phyloP scores from a whole-genome alignment of 73 alveolate genomes.

The Tetrahymena malaccensis region DNA sequence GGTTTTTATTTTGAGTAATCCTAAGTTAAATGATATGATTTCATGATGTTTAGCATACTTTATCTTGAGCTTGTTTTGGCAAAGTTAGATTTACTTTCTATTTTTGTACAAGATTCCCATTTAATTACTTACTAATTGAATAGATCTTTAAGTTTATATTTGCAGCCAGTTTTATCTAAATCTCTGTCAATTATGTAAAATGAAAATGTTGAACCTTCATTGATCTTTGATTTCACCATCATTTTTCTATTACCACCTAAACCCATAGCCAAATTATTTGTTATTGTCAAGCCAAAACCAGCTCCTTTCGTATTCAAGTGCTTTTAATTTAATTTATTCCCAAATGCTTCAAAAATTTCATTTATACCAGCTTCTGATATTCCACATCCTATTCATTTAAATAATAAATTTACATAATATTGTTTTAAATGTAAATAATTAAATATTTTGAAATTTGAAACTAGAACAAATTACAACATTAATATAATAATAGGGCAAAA shows the following conservation, averaged over 20 bases:
- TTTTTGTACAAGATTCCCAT: not conserved
- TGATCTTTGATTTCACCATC: not conserved
- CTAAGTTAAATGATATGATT: not conserved
- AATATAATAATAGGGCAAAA: too few relatives aligned
- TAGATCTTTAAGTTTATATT: not conserved
- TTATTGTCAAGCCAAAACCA: constrained; percentile 39
- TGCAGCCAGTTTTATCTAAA: not conserved
- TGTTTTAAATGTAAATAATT: too few relatives aligned
- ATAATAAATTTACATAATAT: too few relatives aligned
- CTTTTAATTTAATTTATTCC: not conserved
- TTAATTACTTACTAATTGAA: not conserved
- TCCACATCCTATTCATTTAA: not conserved
- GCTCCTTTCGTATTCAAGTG: constrained; percentile 25
- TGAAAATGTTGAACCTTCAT: constrained; percentile 19
- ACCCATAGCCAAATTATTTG: constrained; percentile 10
- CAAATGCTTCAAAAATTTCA: constrained; percentile 27
- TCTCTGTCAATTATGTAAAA: not conserved
- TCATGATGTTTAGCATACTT: not conserved
- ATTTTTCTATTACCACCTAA: constrained; percentile 28
- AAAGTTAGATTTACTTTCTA: not conserved
- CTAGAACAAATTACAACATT: too few relatives aligned
- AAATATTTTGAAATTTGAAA: too few relatives aligned
- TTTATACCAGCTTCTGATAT: not conserved
- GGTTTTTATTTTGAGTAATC: not conserved
- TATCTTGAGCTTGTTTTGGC: not conserved